Percentiles rank a stretch among this genome's conserved stretches.
These are phyloP conservation scores for Neurospora crassa DNA, from an alignment of 2,329 filamentous ascomycete genomes.

Conservation along the genomic window DNA sequence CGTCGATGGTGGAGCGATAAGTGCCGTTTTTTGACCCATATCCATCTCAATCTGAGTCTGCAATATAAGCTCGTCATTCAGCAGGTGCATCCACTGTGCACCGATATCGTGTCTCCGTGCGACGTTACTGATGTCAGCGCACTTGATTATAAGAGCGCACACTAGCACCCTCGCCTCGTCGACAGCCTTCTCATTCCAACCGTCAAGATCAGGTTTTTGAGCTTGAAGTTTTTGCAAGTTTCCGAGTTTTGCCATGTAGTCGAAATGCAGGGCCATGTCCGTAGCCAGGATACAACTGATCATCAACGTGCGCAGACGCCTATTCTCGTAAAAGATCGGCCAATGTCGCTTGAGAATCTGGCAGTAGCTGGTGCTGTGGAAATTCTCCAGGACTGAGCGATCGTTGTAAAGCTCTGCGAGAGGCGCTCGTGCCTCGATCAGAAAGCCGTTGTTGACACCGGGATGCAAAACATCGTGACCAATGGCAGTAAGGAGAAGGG, in stretches of 20 bases:
- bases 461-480: constrained; percentile 97
- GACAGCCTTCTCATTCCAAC: constrained; percentile 66
- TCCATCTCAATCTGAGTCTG: constrained; percentile 89
- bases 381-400: constrained; percentile 90
- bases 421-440: constrained; percentile 84
- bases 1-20: constrained; percentile 76
- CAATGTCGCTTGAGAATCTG: constrained; percentile 91
- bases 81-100: constrained; percentile 78
- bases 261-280: constrained; percentile 94
- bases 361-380: constrained; percentile 93
- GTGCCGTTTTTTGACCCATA: constrained; percentile 75
- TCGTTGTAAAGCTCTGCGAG: constrained; percentile 95
- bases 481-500: constrained; percentile 87
- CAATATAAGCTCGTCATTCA: constrained; percentile 92
- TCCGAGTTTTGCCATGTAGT: constrained; percentile 87
- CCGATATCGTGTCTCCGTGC: constrained; percentile 77
- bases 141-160: constrained; percentile 94
- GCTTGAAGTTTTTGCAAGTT: constrained; percentile 70
- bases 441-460: constrained; percentile 94
- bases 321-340: constrained; percentile 71
- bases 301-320: constrained; percentile 77
- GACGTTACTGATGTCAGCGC: constrained; percentile 97
- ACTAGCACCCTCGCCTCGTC: constrained; percentile 70
- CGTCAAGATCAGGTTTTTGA: constrained; percentile 54
- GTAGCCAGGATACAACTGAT: constrained; percentile 97